Percentiles rank a stretch among this genome's conserved stretches.
These are phyloP conservation scores for Tulasnella sp. DNA, from an alignment of 768 basidiomycete genomes.

Conservation along the genomic window DNA sequence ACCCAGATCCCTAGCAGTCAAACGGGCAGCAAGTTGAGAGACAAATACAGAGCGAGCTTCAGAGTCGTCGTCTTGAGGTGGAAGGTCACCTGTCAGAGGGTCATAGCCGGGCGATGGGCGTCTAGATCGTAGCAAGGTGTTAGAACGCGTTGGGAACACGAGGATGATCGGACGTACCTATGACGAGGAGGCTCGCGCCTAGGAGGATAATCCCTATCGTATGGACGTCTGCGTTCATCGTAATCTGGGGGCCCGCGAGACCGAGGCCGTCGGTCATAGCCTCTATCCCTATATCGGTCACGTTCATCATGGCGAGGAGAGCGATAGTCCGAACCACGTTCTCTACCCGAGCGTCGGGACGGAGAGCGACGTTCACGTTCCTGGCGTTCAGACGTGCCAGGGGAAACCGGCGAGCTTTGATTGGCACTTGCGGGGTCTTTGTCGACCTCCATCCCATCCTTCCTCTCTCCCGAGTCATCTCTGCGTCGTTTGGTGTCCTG, in stretches of 20 bases:
- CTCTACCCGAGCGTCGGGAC: slow-evolving; percentile 40
- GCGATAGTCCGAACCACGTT: slow-evolving; percentile 32
- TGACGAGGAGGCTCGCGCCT: slow-evolving; percentile 43
- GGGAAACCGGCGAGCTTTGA: slow-evolving; percentile 11
- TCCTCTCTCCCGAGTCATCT: slow-evolving; percentile 33
- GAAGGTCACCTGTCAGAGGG: slow-evolving; percentile 57
- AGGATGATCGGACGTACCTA: slow-evolving; percentile 52
- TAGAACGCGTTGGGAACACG: slow-evolving; percentile 38
- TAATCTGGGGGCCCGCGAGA: slow-evolving; percentile 45
- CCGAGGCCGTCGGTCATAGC: slow-evolving; percentile 31
- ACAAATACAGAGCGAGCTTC: slow-evolving; percentile 99
- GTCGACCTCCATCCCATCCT: slow-evolving; percentile 36
- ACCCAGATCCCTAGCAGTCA: slow-evolving; percentile 95
- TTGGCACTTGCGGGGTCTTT: slow-evolving; percentile 26
- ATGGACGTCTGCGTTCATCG: slow-evolving; percentile 45
- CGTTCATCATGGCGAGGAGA: slow-evolving; percentile 55
- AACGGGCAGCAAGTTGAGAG: slow-evolving; percentile 94
- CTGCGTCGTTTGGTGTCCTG: slow-evolving; percentile 33
- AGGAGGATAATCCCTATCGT: slow-evolving; percentile 42
- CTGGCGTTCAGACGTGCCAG: slow-evolving; percentile 31
- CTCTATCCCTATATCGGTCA: slow-evolving; percentile 33
- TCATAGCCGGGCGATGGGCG: slow-evolving; percentile 76
- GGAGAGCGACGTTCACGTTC: slow-evolving; percentile 50
- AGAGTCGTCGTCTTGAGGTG: slow-evolving; percentile 89
- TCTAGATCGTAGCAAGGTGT: slow-evolving; percentile 45